Conservation (phyloP, 441 rosid species). For the Omphalea diandra region DNA sequence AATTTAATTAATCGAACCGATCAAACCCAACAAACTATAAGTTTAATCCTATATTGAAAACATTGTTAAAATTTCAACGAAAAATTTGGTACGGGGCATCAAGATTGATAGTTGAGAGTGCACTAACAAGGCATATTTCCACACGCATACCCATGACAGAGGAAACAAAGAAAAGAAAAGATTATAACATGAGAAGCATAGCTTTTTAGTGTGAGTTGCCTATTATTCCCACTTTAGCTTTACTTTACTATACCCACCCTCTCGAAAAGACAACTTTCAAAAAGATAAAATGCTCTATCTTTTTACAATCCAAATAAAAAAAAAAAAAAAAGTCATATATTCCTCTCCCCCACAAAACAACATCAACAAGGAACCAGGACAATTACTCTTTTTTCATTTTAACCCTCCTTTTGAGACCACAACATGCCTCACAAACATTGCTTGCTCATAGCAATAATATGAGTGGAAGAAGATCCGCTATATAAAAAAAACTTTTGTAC, state of each 20-base stretch:
- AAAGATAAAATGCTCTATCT: slow-evolving; percentile 38
- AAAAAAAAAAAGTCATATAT: slow-evolving; percentile 39
- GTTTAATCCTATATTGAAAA: too few relatives aligned
- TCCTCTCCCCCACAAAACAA: slow-evolving; percentile 49
- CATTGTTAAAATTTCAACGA: slow-evolving; percentile 7
- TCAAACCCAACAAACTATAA: too few relatives aligned
- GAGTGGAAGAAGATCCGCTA: slow-evolving; percentile 44
- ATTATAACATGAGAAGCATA: not conserved
- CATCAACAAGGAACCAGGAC: slow-evolving; percentile 46
- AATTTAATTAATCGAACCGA: too few relatives aligned
- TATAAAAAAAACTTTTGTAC: slow-evolving; percentile 27
- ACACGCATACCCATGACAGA: not conserved
- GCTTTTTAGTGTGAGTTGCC: slow-evolving; percentile 41
- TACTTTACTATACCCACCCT: slow-evolving; percentile 23
- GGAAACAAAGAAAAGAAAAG: not conserved
- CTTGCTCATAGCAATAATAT: too few relatives aligned
- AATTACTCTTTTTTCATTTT: slow-evolving; percentile 27
- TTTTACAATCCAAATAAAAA: slow-evolving; percentile 39
- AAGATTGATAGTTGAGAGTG: not conserved
- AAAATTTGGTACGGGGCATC: not conserved
- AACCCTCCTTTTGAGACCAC: slow-evolving; percentile 33
- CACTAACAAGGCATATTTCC: not conserved
- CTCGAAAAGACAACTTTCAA: slow-evolving; percentile 32
- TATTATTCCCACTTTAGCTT: slow-evolving; percentile 25
- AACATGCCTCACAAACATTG: too few relatives aligned